Base-by-base conservation (phyloP, 306 rosid genomes). In the Dryas alaskensis region DNA sequence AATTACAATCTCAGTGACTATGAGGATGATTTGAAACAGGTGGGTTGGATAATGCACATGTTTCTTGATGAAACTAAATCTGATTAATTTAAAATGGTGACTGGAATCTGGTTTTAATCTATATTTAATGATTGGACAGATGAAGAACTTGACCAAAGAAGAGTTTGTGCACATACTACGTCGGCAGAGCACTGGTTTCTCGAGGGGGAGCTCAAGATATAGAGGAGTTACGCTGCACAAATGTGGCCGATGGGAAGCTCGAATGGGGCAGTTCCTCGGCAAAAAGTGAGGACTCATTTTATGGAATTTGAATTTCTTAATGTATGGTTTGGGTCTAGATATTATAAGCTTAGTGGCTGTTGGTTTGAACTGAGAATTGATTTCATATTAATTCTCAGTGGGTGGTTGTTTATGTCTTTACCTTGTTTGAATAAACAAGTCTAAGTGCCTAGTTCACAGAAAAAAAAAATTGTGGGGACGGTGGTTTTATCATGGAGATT, bases 231-330 rank as follows among this genome's bases (percentile, higher is more conserved):
- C 99, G 4, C 89, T 95, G 76, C 99, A 95, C 89, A 95, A 95
- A 80, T 95, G 99, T 79, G 99, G 99, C 59, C 92, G 98, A 25
- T 95, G 98, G 99, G 99, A 95, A 87, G 98, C 99, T 83, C 86
- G 96, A 75, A 95, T 95, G 97, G 99, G 99, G 68, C 99, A 92
- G 82, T 88, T 95, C 82, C 99, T 95, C 17, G 98, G 99, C 61
- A 95, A 95, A 92, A 95, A 95, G 99, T 95, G 91, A 95, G 99
- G 82, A 84, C 65, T 60, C 79, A 70, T 77, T 84, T 79, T 71
- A 3, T 77, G 75, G 78, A 72, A 73, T 76, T 68, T 81, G 48
- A 70, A 68, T 37, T 67, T 59, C 22, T 42, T 54, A 37, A 16
- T 44, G 60, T 59, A 46, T 17, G 48, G 65, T 71, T 53, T 81